These are phyloP conservation scores for Podaxis pistillaris DNA, from an alignment of 768 basidiomycete genomes.

Conservation along the genomic window DNA sequence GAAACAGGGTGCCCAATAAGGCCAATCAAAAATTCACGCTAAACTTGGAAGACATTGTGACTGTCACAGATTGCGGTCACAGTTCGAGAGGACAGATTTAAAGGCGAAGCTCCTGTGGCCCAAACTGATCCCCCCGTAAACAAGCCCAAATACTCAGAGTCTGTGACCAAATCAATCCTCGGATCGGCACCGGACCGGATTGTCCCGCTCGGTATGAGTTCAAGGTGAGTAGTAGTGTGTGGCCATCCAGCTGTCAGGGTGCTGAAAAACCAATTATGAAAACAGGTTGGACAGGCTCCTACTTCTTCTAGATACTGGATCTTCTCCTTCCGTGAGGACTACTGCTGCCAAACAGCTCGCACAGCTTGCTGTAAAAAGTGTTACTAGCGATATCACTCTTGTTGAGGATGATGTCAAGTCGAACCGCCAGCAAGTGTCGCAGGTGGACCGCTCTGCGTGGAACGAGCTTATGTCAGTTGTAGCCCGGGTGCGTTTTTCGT, in stretches of 20 bases:
- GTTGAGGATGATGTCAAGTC: slow-evolving; percentile 74
- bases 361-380: slow-evolving; percentile 83
- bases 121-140: slow-evolving; percentile 56
- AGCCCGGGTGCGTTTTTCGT: slow-evolving; percentile 59
- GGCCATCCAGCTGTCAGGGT: background rate
- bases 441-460: slow-evolving; percentile 78
- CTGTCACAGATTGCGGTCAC: slow-evolving; percentile 40
- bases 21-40: slow-evolving; percentile 17
- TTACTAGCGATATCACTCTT: slow-evolving; percentile 77
- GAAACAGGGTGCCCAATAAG: slow-evolving; percentile 15
- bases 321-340: slow-evolving; percentile 81
- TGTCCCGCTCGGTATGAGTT: slow-evolving; percentile 68
- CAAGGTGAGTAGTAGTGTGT: slow-evolving; percentile 47
- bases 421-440: slow-evolving; percentile 53
- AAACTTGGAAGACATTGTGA: slow-evolving; percentile 30
- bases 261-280: background rate
- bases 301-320: slow-evolving; percentile 92
- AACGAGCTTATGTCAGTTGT: slow-evolving; percentile 88
- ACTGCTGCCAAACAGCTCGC: slow-evolving; percentile 98
- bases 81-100: slow-evolving; percentile 57
- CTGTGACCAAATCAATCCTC: slow-evolving; percentile 22
- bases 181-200: slow-evolving; percentile 48
- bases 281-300: slow-evolving; percentile 94
- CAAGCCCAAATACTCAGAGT: slow-evolving; percentile 39
- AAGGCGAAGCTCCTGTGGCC: slow-evolving; percentile 47